These are phyloP conservation scores for Wickerhamiella occidentalis DNA, from an alignment of 805 yeast species.

Conservation along the genomic window DNA sequence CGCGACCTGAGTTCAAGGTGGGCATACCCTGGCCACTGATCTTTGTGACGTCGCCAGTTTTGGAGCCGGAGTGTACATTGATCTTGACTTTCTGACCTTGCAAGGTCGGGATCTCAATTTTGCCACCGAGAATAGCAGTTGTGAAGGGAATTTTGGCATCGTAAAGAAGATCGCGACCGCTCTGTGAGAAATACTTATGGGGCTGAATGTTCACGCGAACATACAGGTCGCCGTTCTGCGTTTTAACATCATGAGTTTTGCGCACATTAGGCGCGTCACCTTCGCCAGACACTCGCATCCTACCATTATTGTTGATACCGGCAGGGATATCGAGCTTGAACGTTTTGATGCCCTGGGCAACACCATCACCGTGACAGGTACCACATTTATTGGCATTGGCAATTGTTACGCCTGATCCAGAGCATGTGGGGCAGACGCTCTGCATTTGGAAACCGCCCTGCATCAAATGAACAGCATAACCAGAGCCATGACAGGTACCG, in stretches of 20 bases:
- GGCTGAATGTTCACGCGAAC: slow-evolving; percentile 67
- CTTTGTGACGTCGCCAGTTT: slow-evolving; percentile 56
- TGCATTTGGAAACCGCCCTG: slow-evolving; percentile 96
- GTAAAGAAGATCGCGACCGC: slow-evolving; percentile 53
- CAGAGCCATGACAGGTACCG: slow-evolving; percentile 82
- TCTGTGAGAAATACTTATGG: slow-evolving; percentile 58
- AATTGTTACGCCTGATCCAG: slow-evolving; percentile 75
- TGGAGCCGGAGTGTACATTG: slow-evolving; percentile 76
- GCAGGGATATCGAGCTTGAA: slow-evolving; percentile 77
- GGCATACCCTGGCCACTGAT: slow-evolving; percentile 88
- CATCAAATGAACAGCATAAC: slow-evolving; percentile 71
- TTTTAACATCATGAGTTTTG: slow-evolving; percentile 53
- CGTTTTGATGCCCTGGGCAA: slow-evolving; percentile 49
- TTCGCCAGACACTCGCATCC: slow-evolving; percentile 71
- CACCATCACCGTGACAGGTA: slow-evolving; percentile 86
- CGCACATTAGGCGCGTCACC: slow-evolving; percentile 84
- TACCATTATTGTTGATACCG: slow-evolving; percentile 77
- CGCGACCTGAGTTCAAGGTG: slow-evolving; percentile 46
- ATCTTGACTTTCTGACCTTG: slow-evolving; percentile 58
- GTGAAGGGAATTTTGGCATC: slow-evolving; percentile 72
- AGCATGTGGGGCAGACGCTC: slow-evolving; percentile 77
- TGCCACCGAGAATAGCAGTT: slow-evolving; percentile 94
- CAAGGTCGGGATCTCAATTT: slow-evolving; percentile 78
- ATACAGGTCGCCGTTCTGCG: slow-evolving; percentile 76
- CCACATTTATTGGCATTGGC: slow-evolving; percentile 57